These are phyloP conservation scores for Clohesyomyces aquaticus DNA, from an alignment of 495 filamentous ascomycete species.

Conservation along the genomic window DNA sequence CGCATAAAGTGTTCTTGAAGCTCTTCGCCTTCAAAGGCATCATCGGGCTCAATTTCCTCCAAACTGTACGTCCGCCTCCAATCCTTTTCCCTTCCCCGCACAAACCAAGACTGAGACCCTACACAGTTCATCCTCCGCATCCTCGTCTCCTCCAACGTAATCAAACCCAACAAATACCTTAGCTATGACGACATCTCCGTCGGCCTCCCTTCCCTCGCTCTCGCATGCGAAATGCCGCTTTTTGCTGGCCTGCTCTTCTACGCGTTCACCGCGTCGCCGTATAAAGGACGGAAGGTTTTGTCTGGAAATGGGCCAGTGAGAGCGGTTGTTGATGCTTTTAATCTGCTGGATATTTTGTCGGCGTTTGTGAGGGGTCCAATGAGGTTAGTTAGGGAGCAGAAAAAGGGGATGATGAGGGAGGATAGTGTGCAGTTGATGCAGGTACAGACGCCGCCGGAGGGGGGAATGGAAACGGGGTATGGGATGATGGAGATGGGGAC, in stretches of 20 bases:
- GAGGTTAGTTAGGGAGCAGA: constrained; percentile 26
- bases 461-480: too few species aligned
- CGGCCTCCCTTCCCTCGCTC: constrained; percentile 27
- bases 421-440: constrained; percentile 21
- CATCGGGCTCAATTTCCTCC: constrained; percentile 40
- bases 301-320: background rate
- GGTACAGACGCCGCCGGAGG: background rate
- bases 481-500: background rate
- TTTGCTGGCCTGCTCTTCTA: constrained; percentile 27
- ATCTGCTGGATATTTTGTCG: constrained; percentile 25
- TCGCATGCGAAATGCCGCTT: constrained; percentile 34
- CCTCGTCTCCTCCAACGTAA: constrained; percentile 17
- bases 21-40: constrained; percentile 43
- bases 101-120: background rate
- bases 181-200: constrained; percentile 28
- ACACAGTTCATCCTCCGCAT: constrained; percentile 39
- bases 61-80: constrained; percentile 33
- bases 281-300: constrained; percentile 5
- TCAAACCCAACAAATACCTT: constrained; percentile 30
- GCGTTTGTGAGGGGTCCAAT: constrained; percentile 34
- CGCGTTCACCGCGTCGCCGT: constrained; percentile 21
- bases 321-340: constrained; percentile 25
- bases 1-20: constrained; percentile 33
- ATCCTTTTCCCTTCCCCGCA: background rate
- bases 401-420: constrained; percentile 18